A percentile compares a stretch with the other conserved stretches of the same genome.
Conservation (phyloP, 768 basidiomycete species). For the Pisolithus microcarpus region DNA sequence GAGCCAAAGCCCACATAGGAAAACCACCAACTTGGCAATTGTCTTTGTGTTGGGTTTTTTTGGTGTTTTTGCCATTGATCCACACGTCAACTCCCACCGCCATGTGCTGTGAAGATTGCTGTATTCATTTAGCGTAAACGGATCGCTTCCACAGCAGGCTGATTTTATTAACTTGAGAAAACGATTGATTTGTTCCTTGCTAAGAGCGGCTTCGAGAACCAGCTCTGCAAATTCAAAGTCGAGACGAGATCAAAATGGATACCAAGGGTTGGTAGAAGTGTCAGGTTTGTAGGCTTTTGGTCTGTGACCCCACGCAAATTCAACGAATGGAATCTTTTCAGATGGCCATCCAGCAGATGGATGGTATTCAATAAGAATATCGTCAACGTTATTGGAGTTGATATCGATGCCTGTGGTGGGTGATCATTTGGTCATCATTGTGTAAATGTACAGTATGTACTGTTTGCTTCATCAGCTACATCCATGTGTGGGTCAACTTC, state of each 20-base stretch:
- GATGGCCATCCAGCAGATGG: conserved; percentile 5
- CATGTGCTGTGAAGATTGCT: conserved; percentile 17
- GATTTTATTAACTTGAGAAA: conserved; percentile 15
- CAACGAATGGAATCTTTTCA: not conserved
- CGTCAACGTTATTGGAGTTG: conserved; percentile 5
- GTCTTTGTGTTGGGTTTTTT: too few relatives aligned
- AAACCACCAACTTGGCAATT: too few relatives aligned
- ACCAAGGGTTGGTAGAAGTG: conserved; percentile 20
- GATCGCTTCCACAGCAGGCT: not conserved
- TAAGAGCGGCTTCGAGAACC: conserved; percentile 17
- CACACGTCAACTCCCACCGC: too few relatives aligned
- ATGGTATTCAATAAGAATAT: conserved; percentile 21
- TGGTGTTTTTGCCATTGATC: too few relatives aligned
- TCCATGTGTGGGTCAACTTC: too few relatives aligned
- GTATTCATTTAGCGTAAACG: conserved; percentile 14
- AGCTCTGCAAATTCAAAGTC: conserved; percentile 29
- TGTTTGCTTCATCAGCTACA: not conserved
- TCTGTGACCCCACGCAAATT: conserved; percentile 4
- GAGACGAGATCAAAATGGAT: conserved; percentile 19
- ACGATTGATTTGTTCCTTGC: conserved; percentile 9
- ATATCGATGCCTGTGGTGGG: not conserved
- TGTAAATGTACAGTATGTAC: not conserved
- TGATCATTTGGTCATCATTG: not conserved
- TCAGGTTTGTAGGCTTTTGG: not conserved
- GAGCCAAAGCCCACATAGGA: too few relatives aligned